phyloP scores from a whole-genome alignment of 2,329 filamentous ascomycete genomes.

The Byssochlamys sp. region DNA sequence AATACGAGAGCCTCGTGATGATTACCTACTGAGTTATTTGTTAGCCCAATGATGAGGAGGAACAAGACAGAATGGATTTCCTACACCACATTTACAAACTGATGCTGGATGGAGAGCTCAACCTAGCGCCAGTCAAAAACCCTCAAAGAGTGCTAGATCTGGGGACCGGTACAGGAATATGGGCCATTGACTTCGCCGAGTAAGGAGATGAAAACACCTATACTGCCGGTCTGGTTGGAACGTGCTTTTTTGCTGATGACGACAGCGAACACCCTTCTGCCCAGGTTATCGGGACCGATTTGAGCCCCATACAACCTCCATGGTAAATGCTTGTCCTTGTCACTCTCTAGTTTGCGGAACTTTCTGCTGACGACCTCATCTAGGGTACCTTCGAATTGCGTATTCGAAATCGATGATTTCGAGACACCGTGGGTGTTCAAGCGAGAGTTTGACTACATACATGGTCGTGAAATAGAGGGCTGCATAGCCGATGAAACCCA shows the following conservation, averaged over 20 bases:
- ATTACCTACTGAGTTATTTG: not conserved
- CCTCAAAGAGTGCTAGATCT: slow-evolving; percentile 12
- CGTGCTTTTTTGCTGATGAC: slow-evolving; percentile 1
- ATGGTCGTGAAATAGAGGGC: slow-evolving; percentile 1
- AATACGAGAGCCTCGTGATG: not conserved
- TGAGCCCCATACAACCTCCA: slow-evolving; percentile 35
- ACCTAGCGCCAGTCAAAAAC: slow-evolving; percentile 4
- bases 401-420: slow-evolving; percentile 9
- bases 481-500: not conserved
- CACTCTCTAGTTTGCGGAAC: not conserved
- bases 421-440: slow-evolving; percentile 6
- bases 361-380: slow-evolving; percentile 3
- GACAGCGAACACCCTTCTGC: slow-evolving; percentile 21
- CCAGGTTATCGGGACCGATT: slow-evolving; percentile 34
- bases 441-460: slow-evolving; percentile 9
- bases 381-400: slow-evolving; percentile 15
- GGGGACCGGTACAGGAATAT: slow-evolving; percentile 10
- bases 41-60: slow-evolving; percentile 8
- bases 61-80: slow-evolving; percentile 7
- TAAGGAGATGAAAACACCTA: slow-evolving; percentile 8
- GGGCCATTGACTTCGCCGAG: slow-evolving; percentile 48
- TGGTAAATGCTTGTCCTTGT: not conserved
- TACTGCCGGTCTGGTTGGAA: slow-evolving; percentile 14
- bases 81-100: slow-evolving; percentile 10
- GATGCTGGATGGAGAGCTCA: slow-evolving; percentile 7